Evolutionary conservation across 129 eudicot genomes (phyloP).

Genomic region (Helianthus tuberosus): DNA sequence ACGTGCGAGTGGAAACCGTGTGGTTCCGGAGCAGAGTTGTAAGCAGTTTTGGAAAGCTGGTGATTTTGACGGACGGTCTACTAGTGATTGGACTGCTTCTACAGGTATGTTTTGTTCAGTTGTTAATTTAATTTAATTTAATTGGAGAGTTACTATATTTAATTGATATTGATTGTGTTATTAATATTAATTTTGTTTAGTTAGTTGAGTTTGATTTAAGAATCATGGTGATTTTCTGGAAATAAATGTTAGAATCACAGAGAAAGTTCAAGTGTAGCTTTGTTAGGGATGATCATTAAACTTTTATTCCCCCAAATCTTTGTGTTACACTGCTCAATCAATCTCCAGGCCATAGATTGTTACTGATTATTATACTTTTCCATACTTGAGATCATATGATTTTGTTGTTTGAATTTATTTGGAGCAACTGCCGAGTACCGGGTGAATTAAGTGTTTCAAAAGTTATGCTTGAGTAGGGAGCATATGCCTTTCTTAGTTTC

Average conservation of each 20-base stretch:
- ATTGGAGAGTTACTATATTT: background rate
- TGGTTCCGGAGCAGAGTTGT: background rate
- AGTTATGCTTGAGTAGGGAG: background rate
- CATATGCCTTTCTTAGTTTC: background rate
- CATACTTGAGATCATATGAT: background rate
- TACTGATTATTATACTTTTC: background rate
- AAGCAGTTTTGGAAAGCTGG: conserved; percentile 93
- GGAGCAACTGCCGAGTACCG: no score
- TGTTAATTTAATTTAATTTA: conserved; percentile 7
- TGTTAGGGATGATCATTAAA: background rate
- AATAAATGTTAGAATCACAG: background rate
- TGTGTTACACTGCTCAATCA: background rate
- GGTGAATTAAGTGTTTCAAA: no score
- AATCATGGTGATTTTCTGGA: background rate
- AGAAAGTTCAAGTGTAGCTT: background rate
- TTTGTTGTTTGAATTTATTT: background rate
- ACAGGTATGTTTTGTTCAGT: conserved; percentile 45
- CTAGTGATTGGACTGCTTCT: conserved; percentile 37
- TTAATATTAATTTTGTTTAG: background rate
- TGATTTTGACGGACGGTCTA: conserved; percentile 52
- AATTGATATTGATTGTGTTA: conserved; percentile 7
- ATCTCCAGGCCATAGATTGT: background rate
- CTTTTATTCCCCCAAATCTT: background rate
- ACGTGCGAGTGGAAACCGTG: background rate
- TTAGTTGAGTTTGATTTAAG: background rate